Conservation (phyloP, 106 monocot genomes). For the Iris macrosiphon region DNA sequence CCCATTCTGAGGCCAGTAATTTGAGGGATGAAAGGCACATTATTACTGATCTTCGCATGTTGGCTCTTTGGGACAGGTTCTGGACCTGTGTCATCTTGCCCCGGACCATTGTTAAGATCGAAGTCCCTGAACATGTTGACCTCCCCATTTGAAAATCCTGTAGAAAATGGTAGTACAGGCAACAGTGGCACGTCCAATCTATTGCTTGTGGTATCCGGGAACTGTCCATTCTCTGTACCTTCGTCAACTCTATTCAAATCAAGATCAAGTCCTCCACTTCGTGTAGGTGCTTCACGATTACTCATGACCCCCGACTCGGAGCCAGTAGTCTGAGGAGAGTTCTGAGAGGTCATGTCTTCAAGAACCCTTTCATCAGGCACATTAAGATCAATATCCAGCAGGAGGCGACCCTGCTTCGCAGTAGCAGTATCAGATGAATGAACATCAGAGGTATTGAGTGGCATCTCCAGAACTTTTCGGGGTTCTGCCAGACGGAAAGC, state of each 20-base stretch:
- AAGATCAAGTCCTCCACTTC: constrained; percentile 53
- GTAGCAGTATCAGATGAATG: constrained; percentile 19
- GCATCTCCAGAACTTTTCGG: constrained; percentile 67
- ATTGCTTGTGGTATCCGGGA: constrained; percentile 17
- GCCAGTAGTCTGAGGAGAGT: constrained; percentile 40
- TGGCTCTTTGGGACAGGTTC: constrained; percentile 36
- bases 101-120: constrained; percentile 87
- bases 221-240: constrained; percentile 42
- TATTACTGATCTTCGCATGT: constrained; percentile 27
- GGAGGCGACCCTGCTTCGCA: constrained; percentile 41
- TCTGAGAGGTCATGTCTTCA: constrained; percentile 50
- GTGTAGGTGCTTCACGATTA: constrained; percentile 13
- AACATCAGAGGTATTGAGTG: constrained; percentile 34
- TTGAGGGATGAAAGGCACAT: constrained; percentile 44
- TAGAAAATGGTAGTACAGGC: constrained; percentile 21
- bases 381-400: constrained; percentile 77
- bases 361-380: constrained; percentile 54
- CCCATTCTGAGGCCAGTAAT: constrained; percentile 46
- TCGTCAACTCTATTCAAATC: constrained; percentile 82
- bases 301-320: constrained; percentile 27
- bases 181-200: constrained; percentile 43
- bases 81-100: constrained; percentile 37
- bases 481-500: constrained; percentile 94
- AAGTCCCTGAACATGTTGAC: constrained; percentile 53
- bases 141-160: constrained; percentile 23